phyloP scores from a whole-genome alignment of 768 basidiomycete genomes.

The Epithele typhae region DNA sequence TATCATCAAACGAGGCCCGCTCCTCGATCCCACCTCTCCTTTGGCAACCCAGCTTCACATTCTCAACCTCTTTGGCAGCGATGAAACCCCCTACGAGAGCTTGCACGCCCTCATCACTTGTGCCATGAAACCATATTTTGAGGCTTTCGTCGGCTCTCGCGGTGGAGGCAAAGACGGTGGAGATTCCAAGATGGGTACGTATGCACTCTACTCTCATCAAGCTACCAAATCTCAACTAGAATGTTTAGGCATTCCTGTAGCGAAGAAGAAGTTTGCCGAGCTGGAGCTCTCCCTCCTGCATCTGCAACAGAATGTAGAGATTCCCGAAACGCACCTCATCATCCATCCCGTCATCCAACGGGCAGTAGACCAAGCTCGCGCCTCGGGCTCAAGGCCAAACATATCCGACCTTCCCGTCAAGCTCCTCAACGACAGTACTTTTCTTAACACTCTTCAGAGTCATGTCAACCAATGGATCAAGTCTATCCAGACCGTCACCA shows the following conservation, averaged over 20 bases:
- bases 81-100: constrained; percentile 91
- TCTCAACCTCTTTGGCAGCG: constrained; percentile 85
- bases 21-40: constrained; percentile 75
- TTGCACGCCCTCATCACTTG: constrained; percentile 92
- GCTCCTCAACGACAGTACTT: constrained; percentile 79
- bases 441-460: constrained; percentile 88
- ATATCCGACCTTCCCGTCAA: constrained; percentile 71
- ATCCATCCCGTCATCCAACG: constrained; percentile 88
- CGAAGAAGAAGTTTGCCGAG: constrained; percentile 99
- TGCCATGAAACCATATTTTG: constrained; percentile 97
- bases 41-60: constrained; percentile 87
- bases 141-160: constrained; percentile 90
- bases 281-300: constrained; percentile 92
- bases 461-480: constrained; percentile 99
- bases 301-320: constrained; percentile 98
- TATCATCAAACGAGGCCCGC: constrained; percentile 87
- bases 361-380: constrained; percentile 74
- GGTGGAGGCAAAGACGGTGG: constrained; percentile 65
- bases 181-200: constrained; percentile 76
- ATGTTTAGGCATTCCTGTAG: constrained; percentile 80
- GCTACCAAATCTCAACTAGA: background rate
- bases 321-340: constrained; percentile 90
- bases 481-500: constrained; percentile 94
- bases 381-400: constrained; percentile 57
- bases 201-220: background rate